phyloP scores from a whole-genome alignment of 2,329 filamentous ascomycete species.

The Exophiala lecanii-corni region DNA sequence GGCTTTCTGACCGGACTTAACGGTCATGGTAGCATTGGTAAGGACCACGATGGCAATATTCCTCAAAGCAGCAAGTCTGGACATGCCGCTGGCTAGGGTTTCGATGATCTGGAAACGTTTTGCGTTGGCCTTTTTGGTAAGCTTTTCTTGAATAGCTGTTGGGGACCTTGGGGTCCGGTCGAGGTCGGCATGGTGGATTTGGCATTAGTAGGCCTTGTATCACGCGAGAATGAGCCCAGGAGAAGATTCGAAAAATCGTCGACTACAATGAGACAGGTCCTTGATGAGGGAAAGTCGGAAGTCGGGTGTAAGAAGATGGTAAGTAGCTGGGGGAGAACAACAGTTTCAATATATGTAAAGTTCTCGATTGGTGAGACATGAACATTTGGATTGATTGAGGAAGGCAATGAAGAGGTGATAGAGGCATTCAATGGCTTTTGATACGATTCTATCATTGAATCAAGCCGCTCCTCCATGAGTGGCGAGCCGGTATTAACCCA shows the following conservation, averaged over 20 bases:
- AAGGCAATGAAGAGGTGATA: slow-evolving; percentile 7
- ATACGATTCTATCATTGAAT: slow-evolving; percentile 38
- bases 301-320: slow-evolving; percentile 69
- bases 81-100: slow-evolving; percentile 55
- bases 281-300: slow-evolving; percentile 55
- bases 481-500: slow-evolving; percentile 64
- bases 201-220: slow-evolving; percentile 31
- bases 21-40: slow-evolving; percentile 77
- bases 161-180: background rate
- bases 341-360: slow-evolving; percentile 61
- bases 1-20: slow-evolving; percentile 61
- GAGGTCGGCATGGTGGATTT: slow-evolving; percentile 33
- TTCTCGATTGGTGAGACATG: slow-evolving; percentile 35
- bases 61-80: slow-evolving; percentile 68
- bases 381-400: background rate
- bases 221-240: slow-evolving; percentile 68
- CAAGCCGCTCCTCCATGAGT: slow-evolving; percentile 46
- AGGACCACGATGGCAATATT: slow-evolving; percentile 70
- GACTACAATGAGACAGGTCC: slow-evolving; percentile 67
- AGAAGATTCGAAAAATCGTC: slow-evolving; percentile 74
- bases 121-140: slow-evolving; percentile 44
- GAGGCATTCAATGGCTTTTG: slow-evolving; percentile 7
- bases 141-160: slow-evolving; percentile 35
- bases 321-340: slow-evolving; percentile 61
- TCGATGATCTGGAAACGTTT: slow-evolving; percentile 53